phyloP scores from a whole-genome alignment of 208 protist genomes.

The Acanthamoeba culbertsoni region DNA sequence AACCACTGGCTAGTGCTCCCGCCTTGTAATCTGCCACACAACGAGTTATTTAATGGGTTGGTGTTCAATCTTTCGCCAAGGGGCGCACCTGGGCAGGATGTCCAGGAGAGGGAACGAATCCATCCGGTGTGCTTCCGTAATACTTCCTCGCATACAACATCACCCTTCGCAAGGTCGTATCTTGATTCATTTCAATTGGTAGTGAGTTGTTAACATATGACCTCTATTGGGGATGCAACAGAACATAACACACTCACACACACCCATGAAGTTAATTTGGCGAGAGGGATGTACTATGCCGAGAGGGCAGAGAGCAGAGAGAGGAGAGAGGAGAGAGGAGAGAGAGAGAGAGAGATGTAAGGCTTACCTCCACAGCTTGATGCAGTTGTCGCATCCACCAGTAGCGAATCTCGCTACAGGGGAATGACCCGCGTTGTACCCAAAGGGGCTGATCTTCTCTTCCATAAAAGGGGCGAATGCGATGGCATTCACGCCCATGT shows the following conservation, averaged over 20 bases:
- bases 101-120: background rate
- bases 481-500: background rate
- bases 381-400: background rate
- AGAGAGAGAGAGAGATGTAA: too few relatives aligned
- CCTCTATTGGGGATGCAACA: background rate
- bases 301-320: too few relatives aligned
- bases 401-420: background rate
- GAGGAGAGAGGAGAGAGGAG: background rate
- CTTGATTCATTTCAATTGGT: background rate
- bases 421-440: background rate
- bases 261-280: too few relatives aligned
- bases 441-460: background rate
- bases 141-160: background rate
- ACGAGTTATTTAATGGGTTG: background rate
- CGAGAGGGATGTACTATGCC: too few relatives aligned
- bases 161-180: background rate
- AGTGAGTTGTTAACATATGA: background rate
- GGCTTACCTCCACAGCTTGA: background rate
- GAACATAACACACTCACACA: too few relatives aligned
- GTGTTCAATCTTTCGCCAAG: background rate
- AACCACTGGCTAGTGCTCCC: background rate
- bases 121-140: background rate
- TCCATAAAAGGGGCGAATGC: background rate
- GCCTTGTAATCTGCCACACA: background rate
- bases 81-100: background rate